Evolutionary conservation across 2,329 filamentous ascomycete genomes (phyloP).

Genomic region (Aspergillus intermedius): DNA sequence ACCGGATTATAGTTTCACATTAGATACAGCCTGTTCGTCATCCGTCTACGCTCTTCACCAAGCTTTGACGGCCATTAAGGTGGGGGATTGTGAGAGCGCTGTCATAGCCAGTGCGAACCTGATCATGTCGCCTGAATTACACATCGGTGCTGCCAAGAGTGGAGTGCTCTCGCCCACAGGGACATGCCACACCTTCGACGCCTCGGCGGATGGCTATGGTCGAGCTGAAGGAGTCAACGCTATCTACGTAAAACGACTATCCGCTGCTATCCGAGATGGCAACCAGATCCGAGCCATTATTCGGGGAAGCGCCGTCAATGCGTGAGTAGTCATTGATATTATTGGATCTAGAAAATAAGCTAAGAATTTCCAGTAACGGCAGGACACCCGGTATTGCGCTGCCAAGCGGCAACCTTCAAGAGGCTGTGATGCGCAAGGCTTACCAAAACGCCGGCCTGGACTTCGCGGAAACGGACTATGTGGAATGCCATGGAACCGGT

Average conservation of each 20-base stretch:
- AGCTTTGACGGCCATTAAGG: slow-evolving; percentile 25
- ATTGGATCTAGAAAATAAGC: background rate
- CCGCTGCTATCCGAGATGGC: slow-evolving; percentile 37
- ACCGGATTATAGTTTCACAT: background rate
- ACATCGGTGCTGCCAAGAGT: slow-evolving; percentile 21
- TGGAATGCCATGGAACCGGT: slow-evolving; percentile 42
- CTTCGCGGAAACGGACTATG: slow-evolving; percentile 22
- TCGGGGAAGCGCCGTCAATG: slow-evolving; percentile 11
- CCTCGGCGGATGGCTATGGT: slow-evolving; percentile 29
- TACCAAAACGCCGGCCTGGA: slow-evolving; percentile 35
- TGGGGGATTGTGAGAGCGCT: slow-evolving; percentile 14
- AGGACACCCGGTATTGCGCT: slow-evolving; percentile 18
- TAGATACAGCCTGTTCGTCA: slow-evolving; percentile 36
- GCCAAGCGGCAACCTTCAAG: slow-evolving; percentile 29
- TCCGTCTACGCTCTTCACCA: slow-evolving; percentile 33
- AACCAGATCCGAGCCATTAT: slow-evolving; percentile 14
- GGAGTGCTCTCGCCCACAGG: slow-evolving; percentile 30
- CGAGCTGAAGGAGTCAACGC: slow-evolving; percentile 23
- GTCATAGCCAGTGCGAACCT: slow-evolving; percentile 19
- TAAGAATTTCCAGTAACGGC: slow-evolving; percentile 2
- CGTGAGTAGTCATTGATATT: background rate
- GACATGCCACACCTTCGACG: slow-evolving; percentile 30
- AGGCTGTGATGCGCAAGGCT: slow-evolving; percentile 30
- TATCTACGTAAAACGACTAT: slow-evolving; percentile 31
- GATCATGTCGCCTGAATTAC: slow-evolving; percentile 13